A percentile compares a stretch with the other conserved stretches of the same genome.
Conservation (phyloP, 2,329 filamentous ascomycete genomes). For the Teratosphaeria destructans region DNA sequence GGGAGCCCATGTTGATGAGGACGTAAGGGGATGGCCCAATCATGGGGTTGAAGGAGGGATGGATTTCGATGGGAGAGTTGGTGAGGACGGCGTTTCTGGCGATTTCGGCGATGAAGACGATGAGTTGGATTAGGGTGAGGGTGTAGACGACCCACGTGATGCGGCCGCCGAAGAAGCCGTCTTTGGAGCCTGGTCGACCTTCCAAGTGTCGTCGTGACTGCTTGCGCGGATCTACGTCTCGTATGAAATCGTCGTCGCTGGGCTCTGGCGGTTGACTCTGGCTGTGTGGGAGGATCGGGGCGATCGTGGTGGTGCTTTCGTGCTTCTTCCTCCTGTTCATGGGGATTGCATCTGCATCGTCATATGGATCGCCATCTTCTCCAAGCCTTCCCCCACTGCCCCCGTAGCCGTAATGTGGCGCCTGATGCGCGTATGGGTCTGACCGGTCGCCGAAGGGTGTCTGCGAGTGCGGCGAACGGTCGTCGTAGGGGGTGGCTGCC, state of each 20-base stretch:
- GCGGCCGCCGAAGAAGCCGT: slow-evolving; percentile 46
- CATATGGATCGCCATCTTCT: slow-evolving; percentile 36
- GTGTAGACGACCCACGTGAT: slow-evolving; percentile 74
- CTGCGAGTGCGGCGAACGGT: neutral
- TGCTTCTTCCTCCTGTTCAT: slow-evolving; percentile 31
- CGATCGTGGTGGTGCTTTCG: slow-evolving; percentile 26
- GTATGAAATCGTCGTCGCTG: slow-evolving; percentile 25
- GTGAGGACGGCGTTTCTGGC: slow-evolving; percentile 71
- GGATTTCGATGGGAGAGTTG: slow-evolving; percentile 64
- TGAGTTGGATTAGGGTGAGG: slow-evolving; percentile 65
- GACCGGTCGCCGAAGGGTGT: slow-evolving; percentile 25
- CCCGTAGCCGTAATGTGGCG: slow-evolving; percentile 40
- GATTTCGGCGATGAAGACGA: slow-evolving; percentile 81
- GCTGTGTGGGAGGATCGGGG: slow-evolving; percentile 29
- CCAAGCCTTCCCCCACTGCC: slow-evolving; percentile 48
- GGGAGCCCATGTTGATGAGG: slow-evolving; percentile 92
- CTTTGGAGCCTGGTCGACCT: slow-evolving; percentile 12
- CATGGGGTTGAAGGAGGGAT: slow-evolving; percentile 90
- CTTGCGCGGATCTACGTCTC: slow-evolving; percentile 22
- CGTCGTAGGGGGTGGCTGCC: slow-evolving; percentile 3
- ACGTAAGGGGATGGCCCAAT: slow-evolving; percentile 86
- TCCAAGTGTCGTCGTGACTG: neutral
- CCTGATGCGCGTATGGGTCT: slow-evolving; percentile 12
- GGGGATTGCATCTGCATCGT: slow-evolving; percentile 40
- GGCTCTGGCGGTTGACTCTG: slow-evolving; percentile 18